A percentile compares a stretch with the other conserved stretches of the same genome.
These are phyloP conservation scores for Amanita pallidorosea DNA, from an alignment of 768 basidiomycete genomes.

Conservation along the genomic window DNA sequence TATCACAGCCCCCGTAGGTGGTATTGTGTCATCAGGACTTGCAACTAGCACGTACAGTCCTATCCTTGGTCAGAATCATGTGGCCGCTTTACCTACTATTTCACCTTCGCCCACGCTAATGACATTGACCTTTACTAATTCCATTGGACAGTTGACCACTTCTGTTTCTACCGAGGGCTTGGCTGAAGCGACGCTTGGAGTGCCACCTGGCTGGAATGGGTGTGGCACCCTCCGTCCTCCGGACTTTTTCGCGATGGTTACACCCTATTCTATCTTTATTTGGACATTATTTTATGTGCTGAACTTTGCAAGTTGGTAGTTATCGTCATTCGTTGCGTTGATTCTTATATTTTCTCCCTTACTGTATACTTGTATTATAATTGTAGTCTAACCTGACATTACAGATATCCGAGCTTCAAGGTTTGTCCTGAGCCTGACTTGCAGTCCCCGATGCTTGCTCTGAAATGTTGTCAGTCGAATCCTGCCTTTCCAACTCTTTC, in stretches of 20 bases:
- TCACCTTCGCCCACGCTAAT: conserved; percentile 35
- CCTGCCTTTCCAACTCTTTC: conserved; percentile 15
- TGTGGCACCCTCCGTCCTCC: conserved; percentile 9
- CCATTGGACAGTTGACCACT: conserved; percentile 41
- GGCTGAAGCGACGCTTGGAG: conserved; percentile 45
- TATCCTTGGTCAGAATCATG: conserved; percentile 37
- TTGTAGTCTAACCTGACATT: background rate
- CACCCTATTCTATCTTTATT: background rate
- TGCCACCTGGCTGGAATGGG: conserved; percentile 49
- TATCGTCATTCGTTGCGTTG: background rate
- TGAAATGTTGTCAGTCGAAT: background rate
- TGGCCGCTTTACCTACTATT: conserved; percentile 48
- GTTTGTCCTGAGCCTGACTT: background rate
- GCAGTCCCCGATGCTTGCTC: too few relatives aligned
- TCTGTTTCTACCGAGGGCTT: conserved; percentile 36
- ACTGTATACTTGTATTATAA: background rate
- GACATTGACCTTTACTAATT: conserved; percentile 49
- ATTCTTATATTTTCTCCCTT: background rate
- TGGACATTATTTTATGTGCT: background rate
- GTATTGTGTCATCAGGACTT: conserved; percentile 48
- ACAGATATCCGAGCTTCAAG: background rate
- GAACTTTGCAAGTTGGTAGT: conserved; percentile 1
- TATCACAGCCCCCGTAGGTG: conserved; percentile 39
- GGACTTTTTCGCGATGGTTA: conserved; percentile 5
- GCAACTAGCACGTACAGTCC: conserved; percentile 65